phyloP scores from a whole-genome alignment of 805 yeast genomes.

The Pichia sporocuriosa region DNA sequence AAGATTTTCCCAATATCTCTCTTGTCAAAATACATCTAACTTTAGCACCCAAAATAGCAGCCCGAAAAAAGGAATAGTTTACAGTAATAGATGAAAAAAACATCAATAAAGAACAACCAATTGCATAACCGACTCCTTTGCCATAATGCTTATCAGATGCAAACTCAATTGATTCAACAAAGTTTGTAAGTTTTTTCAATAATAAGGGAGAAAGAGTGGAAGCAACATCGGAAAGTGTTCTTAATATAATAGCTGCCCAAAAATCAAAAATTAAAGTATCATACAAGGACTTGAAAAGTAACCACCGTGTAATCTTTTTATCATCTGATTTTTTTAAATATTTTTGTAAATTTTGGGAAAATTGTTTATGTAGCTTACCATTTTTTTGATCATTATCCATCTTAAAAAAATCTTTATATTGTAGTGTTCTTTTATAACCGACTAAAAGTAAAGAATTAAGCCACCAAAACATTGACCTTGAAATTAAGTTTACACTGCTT shows the following conservation, averaged over 20 bases:
- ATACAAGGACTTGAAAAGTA: constrained; percentile 28
- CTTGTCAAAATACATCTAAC: constrained; percentile 64
- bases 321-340: constrained; percentile 22
- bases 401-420: constrained; percentile 52
- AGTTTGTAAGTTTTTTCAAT: constrained; percentile 55
- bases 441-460: constrained; percentile 50
- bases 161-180: constrained; percentile 49
- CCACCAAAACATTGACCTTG: constrained; percentile 58
- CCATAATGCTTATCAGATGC: no score
- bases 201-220: constrained; percentile 58
- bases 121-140: constrained; percentile 68
- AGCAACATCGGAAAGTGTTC: constrained; percentile 39
- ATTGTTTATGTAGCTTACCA: constrained; percentile 33
- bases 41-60: constrained; percentile 61
- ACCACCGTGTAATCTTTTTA: constrained; percentile 15
- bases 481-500: constrained; percentile 33
- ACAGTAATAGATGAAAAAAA: constrained; percentile 40
- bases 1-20: constrained; percentile 61
- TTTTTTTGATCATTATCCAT: constrained; percentile 38
- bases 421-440: constrained; percentile 68
- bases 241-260: constrained; percentile 33
- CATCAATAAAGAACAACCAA: constrained; percentile 61
- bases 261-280: constrained; percentile 45
- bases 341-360: no score
- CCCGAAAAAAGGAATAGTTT: constrained; percentile 55